Evolutionary conservation across 495 filamentous ascomycete genomes (phyloP).

Genomic region (Collariella sp.): DNA sequence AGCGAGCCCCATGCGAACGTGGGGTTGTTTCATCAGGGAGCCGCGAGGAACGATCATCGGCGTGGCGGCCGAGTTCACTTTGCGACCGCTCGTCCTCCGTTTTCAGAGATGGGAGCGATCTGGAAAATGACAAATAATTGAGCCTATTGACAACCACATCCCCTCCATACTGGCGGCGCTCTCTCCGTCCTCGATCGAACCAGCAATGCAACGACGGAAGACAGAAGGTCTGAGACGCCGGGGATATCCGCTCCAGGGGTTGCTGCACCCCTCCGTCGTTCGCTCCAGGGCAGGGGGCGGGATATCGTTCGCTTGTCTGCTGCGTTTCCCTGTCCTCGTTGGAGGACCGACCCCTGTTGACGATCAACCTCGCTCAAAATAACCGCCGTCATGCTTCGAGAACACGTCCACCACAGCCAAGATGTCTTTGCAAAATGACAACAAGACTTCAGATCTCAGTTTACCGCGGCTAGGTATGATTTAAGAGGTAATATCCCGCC

Average conservation of each 20-base stretch:
- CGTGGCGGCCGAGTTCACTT: background rate
- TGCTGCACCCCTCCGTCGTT: constrained; percentile 7
- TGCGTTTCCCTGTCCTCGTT: background rate
- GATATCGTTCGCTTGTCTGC: background rate
- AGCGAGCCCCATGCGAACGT: background rate
- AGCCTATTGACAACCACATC: constrained; percentile 8
- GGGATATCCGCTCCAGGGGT: constrained; percentile 5
- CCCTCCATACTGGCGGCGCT: background rate
- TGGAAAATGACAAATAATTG: constrained; percentile 4
- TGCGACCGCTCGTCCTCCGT: background rate
- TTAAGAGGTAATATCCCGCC: constrained; percentile 24
- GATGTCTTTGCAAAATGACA: constrained; percentile 1
- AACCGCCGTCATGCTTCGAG: constrained; percentile 30
- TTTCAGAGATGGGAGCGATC: background rate
- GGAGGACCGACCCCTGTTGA: constrained; percentile 25
- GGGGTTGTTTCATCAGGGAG: constrained; percentile 1
- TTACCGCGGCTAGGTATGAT: constrained; percentile 11
- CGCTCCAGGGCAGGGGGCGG: constrained; percentile 1
- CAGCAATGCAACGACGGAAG: background rate
- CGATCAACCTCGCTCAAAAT: constrained; percentile 43
- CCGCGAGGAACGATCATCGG: background rate
- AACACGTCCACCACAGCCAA: constrained; percentile 1
- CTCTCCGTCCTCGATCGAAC: constrained; percentile 6
- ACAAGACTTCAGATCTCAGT: constrained; percentile 20
- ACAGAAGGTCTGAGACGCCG: constrained; percentile 4